A percentile compares a stretch with the other conserved stretches of the same genome.
Evolutionary conservation across 495 filamentous ascomycete species (phyloP).

Genomic region (Hypoxylon lienhwacheense): DNA sequence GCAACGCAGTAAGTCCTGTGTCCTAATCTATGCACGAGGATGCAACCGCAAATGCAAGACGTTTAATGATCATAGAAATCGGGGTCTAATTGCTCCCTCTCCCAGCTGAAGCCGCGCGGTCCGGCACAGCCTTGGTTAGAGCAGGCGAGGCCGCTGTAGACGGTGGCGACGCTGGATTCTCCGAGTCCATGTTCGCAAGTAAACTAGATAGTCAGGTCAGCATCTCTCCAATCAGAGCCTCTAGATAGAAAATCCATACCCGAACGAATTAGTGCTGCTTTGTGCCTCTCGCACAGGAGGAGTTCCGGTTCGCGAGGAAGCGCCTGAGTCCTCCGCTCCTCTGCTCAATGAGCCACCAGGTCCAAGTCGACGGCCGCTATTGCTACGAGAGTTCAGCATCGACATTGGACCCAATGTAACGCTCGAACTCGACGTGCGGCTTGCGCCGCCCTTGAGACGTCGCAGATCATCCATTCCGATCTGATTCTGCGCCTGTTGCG

Average conservation of each 20-base stretch:
- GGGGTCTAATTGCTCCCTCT: conserved; percentile 47
- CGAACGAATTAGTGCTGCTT: conserved; percentile 82
- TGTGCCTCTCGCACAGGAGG: conserved; percentile 72
- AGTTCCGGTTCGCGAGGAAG: conserved; percentile 85
- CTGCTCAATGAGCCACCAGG: conserved; percentile 69
- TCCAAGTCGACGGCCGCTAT: conserved; percentile 79
- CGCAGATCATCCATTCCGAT: conserved; percentile 89
- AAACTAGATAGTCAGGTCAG: conserved; percentile 41
- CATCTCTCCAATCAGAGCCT: conserved; percentile 26
- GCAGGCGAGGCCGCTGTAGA: conserved; percentile 63
- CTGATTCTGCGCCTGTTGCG: conserved; percentile 68
- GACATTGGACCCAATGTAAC: conserved; percentile 76
- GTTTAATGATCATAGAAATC: conserved; percentile 31
- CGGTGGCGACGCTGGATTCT: conserved; percentile 61
- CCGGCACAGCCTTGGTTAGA: conserved; percentile 65
- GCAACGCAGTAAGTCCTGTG: conserved; percentile 43
- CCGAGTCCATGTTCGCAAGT: conserved; percentile 55
- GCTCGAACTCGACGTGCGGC: conserved; percentile 59
- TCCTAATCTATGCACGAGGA: conserved; percentile 43
- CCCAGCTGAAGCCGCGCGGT: conserved; percentile 47
- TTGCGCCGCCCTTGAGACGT: conserved; percentile 64
- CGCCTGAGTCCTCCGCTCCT: conserved; percentile 69
- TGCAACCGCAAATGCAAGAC: conserved; percentile 42
- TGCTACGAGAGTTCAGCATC: conserved; percentile 77
- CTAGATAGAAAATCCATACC: conserved; percentile 59